A percentile compares a stretch with the other conserved stretches of the same genome.
These are phyloP conservation scores for Microthyrium microscopicum DNA, from an alignment of 2,329 filamentous ascomycete genomes.

Conservation along the genomic window DNA sequence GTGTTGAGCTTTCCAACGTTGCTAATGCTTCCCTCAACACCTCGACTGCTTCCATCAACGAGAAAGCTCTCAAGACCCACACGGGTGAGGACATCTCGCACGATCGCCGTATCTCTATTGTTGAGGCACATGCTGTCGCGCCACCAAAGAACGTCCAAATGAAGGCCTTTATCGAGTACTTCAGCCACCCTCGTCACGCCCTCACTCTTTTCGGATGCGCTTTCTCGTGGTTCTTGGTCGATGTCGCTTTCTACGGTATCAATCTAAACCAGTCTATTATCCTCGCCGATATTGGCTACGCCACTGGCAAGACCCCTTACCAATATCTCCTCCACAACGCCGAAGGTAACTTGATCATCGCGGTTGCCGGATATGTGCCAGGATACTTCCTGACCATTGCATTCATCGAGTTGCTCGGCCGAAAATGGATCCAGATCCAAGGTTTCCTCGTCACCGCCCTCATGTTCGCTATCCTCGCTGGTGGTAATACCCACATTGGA, in stretches of 20 bases:
- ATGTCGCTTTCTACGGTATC: conserved; percentile 19
- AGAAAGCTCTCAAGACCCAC: neutral
- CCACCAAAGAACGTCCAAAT: conserved; percentile 16
- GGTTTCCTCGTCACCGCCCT: conserved; percentile 11
- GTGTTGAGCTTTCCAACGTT: conserved; percentile 11
- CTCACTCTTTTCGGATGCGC: conserved; percentile 9
- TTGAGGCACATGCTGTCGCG: conserved; percentile 8
- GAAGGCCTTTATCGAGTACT: conserved; percentile 10
- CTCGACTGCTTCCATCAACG: neutral
- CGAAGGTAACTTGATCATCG: conserved; percentile 20
- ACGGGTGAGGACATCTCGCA: neutral
- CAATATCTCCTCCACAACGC: conserved; percentile 19
- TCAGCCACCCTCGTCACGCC: conserved; percentile 14
- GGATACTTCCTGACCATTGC: conserved; percentile 16
- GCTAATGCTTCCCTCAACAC: conserved; percentile 8
- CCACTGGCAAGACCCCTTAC: conserved; percentile 16
- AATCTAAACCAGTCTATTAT: conserved; percentile 21
- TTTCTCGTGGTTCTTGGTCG: conserved; percentile 18
- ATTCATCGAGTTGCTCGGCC: conserved; percentile 14
- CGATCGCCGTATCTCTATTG: conserved; percentile 5
- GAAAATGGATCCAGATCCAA: conserved; percentile 12
- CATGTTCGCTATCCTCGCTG: conserved; percentile 17
- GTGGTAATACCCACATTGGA: conserved; percentile 13
- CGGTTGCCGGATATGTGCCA: conserved; percentile 15
- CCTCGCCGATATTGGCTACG: conserved; percentile 17